phyloP scores from a whole-genome alignment of 768 basidiomycete species.

The Rhizopogon salebrosus region DNA sequence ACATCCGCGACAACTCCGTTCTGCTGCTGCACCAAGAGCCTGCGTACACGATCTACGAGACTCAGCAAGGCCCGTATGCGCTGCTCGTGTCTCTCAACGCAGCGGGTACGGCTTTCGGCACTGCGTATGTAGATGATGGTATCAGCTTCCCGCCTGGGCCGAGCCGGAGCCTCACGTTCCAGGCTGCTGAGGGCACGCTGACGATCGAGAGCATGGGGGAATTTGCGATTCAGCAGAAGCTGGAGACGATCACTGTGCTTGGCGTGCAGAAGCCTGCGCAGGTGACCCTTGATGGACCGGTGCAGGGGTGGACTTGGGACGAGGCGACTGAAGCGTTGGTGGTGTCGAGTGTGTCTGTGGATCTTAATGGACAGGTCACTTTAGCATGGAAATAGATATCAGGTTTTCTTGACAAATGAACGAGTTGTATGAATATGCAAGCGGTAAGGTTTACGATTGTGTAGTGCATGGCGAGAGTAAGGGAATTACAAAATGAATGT shows the following conservation, averaged over 20 bases:
- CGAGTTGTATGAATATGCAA: too few relatives aligned
- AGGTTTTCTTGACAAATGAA: too few relatives aligned
- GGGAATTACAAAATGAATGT: too few relatives aligned
- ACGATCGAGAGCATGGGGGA: slow-evolving; percentile 30
- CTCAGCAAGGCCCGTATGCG: slow-evolving; percentile 53
- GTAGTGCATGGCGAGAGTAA: too few relatives aligned
- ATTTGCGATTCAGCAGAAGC: slow-evolving; percentile 30
- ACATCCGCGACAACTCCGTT: slow-evolving; percentile 62
- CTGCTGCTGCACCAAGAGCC: slow-evolving; percentile 59
- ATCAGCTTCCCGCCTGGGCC: slow-evolving; percentile 53
- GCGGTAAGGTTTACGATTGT: too few relatives aligned
- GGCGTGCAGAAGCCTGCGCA: slow-evolving; percentile 37
- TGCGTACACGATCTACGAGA: slow-evolving; percentile 64
- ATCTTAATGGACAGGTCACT: slow-evolving; percentile 34
- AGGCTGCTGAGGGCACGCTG: slow-evolving; percentile 30
- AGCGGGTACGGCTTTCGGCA: slow-evolving; percentile 48
- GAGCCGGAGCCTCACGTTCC: slow-evolving; percentile 41
- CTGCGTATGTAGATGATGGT: slow-evolving; percentile 69
- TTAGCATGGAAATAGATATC: slow-evolving; percentile 24
- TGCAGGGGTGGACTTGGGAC: slow-evolving; percentile 32
- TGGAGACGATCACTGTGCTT: slow-evolving; percentile 49
- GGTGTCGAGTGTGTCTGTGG: slow-evolving; percentile 27
- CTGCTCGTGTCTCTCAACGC: slow-evolving; percentile 52
- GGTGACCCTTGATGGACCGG: slow-evolving; percentile 34
- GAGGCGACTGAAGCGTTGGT: slow-evolving; percentile 33